Percentiles rank a stretch among this genome's conserved stretches.
Conservation (phyloP, 2,329 filamentous ascomycete genomes). For the Sporothrix variecibatus region DNA sequence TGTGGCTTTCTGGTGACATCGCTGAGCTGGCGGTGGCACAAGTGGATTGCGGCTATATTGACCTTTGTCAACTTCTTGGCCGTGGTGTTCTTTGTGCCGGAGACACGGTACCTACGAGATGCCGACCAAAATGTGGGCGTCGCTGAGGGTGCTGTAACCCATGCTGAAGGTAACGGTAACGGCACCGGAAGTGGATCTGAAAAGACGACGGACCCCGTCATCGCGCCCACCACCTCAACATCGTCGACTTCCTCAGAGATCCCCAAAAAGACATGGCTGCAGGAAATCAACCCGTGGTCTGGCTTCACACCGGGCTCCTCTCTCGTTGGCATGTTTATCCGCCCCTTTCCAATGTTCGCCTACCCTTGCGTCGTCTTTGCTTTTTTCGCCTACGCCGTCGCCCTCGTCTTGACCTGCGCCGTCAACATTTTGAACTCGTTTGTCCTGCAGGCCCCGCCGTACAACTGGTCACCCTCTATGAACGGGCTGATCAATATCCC, state of each 20-base stretch:
- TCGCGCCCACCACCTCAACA: neutral
- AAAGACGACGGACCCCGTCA: neutral
- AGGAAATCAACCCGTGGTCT: constrained; percentile 37
- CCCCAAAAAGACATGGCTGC: constrained; percentile 34
- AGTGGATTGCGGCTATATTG: constrained; percentile 38
- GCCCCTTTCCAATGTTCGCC: constrained; percentile 37
- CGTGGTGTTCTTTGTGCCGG: constrained; percentile 38
- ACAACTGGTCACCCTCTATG: constrained; percentile 37
- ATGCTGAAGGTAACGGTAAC: neutral
- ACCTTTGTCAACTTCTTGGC: constrained; percentile 36
- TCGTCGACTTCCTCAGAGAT: constrained; percentile 4
- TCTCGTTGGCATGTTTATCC: constrained; percentile 35
- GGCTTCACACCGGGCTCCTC: constrained; percentile 33
- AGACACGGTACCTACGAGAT: constrained; percentile 36
- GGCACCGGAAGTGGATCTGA: neutral
- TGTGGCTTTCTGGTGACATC: constrained; percentile 38
- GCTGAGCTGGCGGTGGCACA: constrained; percentile 39
- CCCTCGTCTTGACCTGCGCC: constrained; percentile 36
- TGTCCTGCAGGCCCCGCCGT: constrained; percentile 39
- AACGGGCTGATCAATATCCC: constrained; percentile 40
- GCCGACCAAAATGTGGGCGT: constrained; percentile 28
- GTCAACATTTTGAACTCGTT: constrained; percentile 40
- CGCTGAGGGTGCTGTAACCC: neutral
- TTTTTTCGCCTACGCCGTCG: constrained; percentile 38
- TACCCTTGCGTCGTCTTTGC: constrained; percentile 39